Base-by-base conservation (phyloP, 2,329 filamentous ascomycete genomes). In the Chaetomium sp. region DNA sequence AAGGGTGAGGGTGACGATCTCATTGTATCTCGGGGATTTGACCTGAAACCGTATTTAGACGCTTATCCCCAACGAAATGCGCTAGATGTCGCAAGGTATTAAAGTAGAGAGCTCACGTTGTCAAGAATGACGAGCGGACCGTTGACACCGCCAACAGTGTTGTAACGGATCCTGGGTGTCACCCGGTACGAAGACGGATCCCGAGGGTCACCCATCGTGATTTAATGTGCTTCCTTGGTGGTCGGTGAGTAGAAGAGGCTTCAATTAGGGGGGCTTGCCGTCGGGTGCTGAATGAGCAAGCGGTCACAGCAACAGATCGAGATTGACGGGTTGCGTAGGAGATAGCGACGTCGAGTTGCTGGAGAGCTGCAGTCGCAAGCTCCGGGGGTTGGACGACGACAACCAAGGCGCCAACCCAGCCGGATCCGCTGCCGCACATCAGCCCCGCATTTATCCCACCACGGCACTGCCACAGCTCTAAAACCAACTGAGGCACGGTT, bases 131-230 rank as follows among this genome's bases (percentile, higher is more conserved):
- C 94, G 74, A 99, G 83, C 68, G 94, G 94, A 58, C 94, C 94
- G 77, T 99, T 99, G 75, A 99, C 87, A 79, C 92, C 92, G 70
- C 91, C 89, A 71, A 99, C 91, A 67, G 94, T 99, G 79, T 99
- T 99, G 84, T 99, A 99, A 69, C 88, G 86, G 75, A 97, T 74
- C 67, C 80, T 75, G 58, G 81, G 81, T 64, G 77, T 71, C 66
- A 84, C 74, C 60, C 79, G 81, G 72, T 83, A 84, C 61, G 79
- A 81, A 58, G 79, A 80, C 61, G 80, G 76, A 66, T 80, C 79
- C 69, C 80, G 77, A 56, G 78, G 78, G 71, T 84, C 81, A 67
- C 73, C 68, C 78, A 80, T 80, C 65, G 66, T 70, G 70, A 55
- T 58, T 59, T 41, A n/a, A 10, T 51, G 33, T 37, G 40, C 36